A percentile compares a stretch with the other conserved stretches of the same genome.
Evolutionary conservation across 1,284 basidiomycete genomes (phyloP).

Genomic region (Rhodofomes roseus): DNA sequence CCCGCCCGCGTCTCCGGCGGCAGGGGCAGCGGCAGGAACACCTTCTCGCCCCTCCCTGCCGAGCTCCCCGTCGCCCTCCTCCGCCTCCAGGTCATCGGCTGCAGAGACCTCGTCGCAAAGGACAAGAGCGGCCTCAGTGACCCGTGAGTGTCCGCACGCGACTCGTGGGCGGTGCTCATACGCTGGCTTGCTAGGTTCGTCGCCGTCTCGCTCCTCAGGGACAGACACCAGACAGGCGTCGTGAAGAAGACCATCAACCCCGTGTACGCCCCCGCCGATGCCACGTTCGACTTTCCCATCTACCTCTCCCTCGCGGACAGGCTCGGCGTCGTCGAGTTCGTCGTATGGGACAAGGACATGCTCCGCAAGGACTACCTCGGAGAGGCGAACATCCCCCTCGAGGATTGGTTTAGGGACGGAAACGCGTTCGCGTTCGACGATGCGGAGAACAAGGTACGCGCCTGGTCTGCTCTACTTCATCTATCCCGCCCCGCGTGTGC

Average conservation of each 20-base stretch:
- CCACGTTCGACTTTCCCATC: conserved; percentile 86
- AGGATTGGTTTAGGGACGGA: conserved; percentile 74
- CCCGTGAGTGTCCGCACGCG: conserved; percentile 50
- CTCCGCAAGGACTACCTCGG: conserved; percentile 92
- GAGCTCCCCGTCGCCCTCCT: conserved; percentile 66
- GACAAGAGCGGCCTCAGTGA: conserved; percentile 68
- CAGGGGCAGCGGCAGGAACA: conserved; percentile 34
- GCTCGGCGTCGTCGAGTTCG: conserved; percentile 78
- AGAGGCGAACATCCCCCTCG: conserved; percentile 73
- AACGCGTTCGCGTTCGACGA: conserved; percentile 53
- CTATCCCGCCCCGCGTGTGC: too few species aligned
- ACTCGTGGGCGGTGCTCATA: neutral
- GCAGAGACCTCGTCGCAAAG: conserved; percentile 57
- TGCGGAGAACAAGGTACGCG: conserved; percentile 51
- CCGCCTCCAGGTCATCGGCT: conserved; percentile 62
- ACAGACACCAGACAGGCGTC: conserved; percentile 77
- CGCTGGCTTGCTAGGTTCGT: conserved; percentile 53
- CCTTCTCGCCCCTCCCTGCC: conserved; percentile 50
- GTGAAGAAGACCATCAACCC: conserved; percentile 80
- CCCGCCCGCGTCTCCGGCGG: conserved; percentile 41
- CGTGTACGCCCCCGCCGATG: conserved; percentile 62
- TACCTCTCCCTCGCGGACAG: conserved; percentile 71
- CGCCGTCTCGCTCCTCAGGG: conserved; percentile 61
- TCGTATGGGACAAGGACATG: conserved; percentile 93
- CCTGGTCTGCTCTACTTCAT: conserved; percentile 15